These are phyloP conservation scores for Lentinula detonsa DNA, from an alignment of 768 basidiomycete species.

Conservation along the genomic window DNA sequence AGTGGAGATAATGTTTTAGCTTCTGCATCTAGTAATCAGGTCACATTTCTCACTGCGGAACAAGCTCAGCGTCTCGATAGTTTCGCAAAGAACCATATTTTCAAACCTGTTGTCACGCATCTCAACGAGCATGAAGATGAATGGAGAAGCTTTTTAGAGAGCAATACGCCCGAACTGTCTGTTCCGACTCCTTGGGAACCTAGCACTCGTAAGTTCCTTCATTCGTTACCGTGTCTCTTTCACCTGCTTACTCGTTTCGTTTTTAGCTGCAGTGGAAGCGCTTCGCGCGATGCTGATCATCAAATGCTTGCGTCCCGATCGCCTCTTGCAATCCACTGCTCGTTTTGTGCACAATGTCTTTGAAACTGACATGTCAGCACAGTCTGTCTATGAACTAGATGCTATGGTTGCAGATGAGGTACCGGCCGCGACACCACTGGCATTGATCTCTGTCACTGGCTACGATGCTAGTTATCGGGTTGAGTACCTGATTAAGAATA, in stretches of 20 bases:
- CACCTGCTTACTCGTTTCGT: slow-evolving; percentile 9
- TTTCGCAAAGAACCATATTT: slow-evolving; percentile 68
- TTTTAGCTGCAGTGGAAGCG: slow-evolving; percentile 62
- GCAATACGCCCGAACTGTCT: slow-evolving; percentile 55
- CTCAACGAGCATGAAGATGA: slow-evolving; percentile 53
- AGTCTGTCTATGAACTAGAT: slow-evolving; percentile 71
- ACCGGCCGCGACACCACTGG: slow-evolving; percentile 74
- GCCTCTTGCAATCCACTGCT: slow-evolving; percentile 78
- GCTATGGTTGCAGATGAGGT: slow-evolving; percentile 78
- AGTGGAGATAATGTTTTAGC: slow-evolving; percentile 63
- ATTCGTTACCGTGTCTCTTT: neutral
- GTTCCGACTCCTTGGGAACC: slow-evolving; percentile 81
- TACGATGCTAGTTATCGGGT: slow-evolving; percentile 98
- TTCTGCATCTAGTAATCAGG: slow-evolving; percentile 25
- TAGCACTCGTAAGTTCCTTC: slow-evolving; percentile 57
- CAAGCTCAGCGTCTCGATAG: slow-evolving; percentile 63
- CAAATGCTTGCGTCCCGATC: slow-evolving; percentile 91
- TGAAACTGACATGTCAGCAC: slow-evolving; percentile 67
- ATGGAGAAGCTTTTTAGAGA: slow-evolving; percentile 71
- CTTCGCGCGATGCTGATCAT: slow-evolving; percentile 74
- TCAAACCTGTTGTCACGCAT: slow-evolving; percentile 68
- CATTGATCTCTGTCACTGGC: slow-evolving; percentile 89
- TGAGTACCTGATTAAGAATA: slow-evolving; percentile 78
- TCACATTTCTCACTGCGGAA: slow-evolving; percentile 54
- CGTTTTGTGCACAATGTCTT: slow-evolving; percentile 74